These are phyloP conservation scores for Moniliophthora roreri DNA, from an alignment of 1,284 basidiomycete genomes.

Conservation along the genomic window DNA sequence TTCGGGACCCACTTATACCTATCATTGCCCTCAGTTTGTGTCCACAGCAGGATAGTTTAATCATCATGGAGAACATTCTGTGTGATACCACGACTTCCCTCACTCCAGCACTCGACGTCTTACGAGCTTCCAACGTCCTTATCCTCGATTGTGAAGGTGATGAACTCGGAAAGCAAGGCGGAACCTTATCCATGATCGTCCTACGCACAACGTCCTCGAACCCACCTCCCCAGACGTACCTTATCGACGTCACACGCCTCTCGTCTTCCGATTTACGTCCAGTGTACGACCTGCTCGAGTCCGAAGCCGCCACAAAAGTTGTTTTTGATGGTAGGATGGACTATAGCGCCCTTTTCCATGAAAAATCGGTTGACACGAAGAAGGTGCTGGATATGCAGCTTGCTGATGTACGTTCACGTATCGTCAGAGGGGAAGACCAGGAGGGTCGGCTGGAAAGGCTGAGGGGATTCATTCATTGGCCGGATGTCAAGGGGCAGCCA, in stretches of 20 bases:
- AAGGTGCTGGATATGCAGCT: conserved; percentile 23
- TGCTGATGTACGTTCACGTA: conserved; percentile 18
- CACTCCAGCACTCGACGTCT: neutral
- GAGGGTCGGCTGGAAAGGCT: conserved; percentile 11
- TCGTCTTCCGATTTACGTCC: conserved; percentile 2
- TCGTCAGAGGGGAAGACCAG: conserved; percentile 11
- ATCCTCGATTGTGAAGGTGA: conserved; percentile 5
- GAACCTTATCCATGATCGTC: neutral
- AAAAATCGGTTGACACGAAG: conserved; percentile 11
- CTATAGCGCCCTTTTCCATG: conserved; percentile 18
- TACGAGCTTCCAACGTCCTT: neutral
- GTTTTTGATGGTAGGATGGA: conserved; percentile 23
- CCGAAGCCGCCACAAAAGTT: conserved; percentile 14
- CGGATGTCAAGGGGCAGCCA: too few species aligned
- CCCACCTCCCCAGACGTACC: neutral
- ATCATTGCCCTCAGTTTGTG: too few species aligned
- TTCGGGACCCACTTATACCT: too few species aligned
- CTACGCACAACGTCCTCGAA: neutral
- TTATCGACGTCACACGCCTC: conserved; percentile 3
- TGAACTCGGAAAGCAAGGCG: conserved; percentile 1
- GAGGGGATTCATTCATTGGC: neutral
- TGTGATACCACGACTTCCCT: neutral
- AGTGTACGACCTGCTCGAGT: conserved; percentile 17
- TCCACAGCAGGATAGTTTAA: too few species aligned
- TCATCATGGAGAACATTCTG: neutral